A percentile compares a stretch with the other conserved stretches of the same genome.
Evolutionary conservation across 345 rosid genomes (phyloP).

Genomic region (Rhizophora mangle): DNA sequence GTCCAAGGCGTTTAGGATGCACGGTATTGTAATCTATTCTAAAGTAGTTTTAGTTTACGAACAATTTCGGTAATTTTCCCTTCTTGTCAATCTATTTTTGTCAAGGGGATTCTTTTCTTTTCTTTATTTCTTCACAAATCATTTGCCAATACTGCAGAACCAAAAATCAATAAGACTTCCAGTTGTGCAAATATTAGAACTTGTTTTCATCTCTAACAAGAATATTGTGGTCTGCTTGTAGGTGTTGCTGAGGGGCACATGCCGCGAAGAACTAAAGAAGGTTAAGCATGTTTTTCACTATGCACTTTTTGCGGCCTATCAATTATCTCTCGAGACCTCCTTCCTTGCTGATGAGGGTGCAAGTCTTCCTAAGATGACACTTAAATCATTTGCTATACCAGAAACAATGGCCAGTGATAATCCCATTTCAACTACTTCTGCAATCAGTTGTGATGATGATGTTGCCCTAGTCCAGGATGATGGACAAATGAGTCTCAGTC

Average conservation of each 20-base stretch:
- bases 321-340: conserved; percentile 87
- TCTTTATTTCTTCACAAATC: too few relatives aligned
- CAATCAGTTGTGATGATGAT: conserved; percentile 22
- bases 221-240: conserved; percentile 29
- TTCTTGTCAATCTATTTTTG: not conserved
- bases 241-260: conserved; percentile 75
- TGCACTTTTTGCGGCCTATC: conserved; percentile 97
- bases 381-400: conserved; percentile 38
- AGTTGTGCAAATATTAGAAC: not conserved
- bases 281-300: conserved; percentile 83
- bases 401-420: conserved; percentile 42
- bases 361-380: conserved; percentile 63
- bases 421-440: conserved; percentile 36
- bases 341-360: conserved; percentile 99
- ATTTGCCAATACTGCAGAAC: too few relatives aligned
- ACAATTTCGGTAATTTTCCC: too few relatives aligned
- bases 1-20: conserved; percentile 98
- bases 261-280: conserved; percentile 87
- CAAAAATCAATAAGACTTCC: too few relatives aligned
- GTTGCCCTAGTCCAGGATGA: conserved; percentile 33
- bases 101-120: too few relatives aligned
- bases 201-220: conserved; percentile 18
- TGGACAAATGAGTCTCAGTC: conserved; percentile 20
- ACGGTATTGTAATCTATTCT: conserved; percentile 53
- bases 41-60: not conserved